phyloP scores from a whole-genome alignment of 2,329 filamentous ascomycete genomes.

The Graphiopsis chlorocephala region DNA sequence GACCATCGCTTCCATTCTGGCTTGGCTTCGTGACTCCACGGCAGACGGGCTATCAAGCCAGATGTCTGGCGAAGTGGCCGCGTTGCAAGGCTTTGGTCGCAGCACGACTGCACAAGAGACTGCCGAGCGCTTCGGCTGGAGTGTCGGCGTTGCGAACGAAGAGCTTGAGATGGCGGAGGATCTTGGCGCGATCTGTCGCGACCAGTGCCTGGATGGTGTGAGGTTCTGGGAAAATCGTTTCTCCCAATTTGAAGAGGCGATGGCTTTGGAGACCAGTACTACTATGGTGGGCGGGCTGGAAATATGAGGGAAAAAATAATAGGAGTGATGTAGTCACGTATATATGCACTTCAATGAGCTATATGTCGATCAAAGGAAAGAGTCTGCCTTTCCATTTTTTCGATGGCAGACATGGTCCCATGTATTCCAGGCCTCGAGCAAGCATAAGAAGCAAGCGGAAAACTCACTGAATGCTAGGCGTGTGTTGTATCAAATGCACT shows the following conservation, averaged over 20 bases:
- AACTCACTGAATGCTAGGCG: neutral
- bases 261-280: neutral
- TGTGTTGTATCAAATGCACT: neutral
- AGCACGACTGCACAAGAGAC: conserved; percentile 87
- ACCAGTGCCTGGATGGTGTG: conserved; percentile 86
- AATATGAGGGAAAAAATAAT: neutral
- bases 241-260: neutral
- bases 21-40: conserved; percentile 64
- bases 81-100: conserved; percentile 64
- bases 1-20: conserved; percentile 71
- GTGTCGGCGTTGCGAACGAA: conserved; percentile 90
- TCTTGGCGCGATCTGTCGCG: conserved; percentile 78
- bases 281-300: neutral
- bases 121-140: conserved; percentile 92
- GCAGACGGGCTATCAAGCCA: conserved; percentile 60
- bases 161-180: conserved; percentile 98
- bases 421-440: neutral
- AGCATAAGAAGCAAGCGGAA: neutral
- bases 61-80: conserved; percentile 54
- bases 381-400: neutral
- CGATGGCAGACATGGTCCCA: neutral
- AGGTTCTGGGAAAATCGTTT: conserved; percentile 83
- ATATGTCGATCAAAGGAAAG: neutral
- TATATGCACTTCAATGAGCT: neutral
- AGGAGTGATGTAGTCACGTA: neutral